phyloP scores from a whole-genome alignment of 1,284 basidiomycete species.

The Pseudozyma sp. region DNA sequence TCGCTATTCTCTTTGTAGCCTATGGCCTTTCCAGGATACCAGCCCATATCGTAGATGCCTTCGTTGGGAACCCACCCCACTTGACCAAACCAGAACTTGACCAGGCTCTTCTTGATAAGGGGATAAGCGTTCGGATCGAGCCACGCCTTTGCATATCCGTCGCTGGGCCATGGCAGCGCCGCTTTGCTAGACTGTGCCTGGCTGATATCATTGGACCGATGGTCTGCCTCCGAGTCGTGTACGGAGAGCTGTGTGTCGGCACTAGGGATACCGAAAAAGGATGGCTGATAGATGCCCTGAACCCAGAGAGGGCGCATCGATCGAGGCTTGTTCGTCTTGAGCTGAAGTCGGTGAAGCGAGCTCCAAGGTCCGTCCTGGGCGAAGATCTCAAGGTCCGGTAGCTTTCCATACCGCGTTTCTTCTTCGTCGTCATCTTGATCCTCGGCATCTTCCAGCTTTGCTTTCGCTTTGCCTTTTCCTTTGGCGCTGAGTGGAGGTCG shows the following conservation, averaged over 20 bases:
- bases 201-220: slow-evolving; percentile 2
- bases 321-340: slow-evolving; percentile 22
- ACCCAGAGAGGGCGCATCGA: slow-evolving; percentile 31
- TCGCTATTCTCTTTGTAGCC: slow-evolving; percentile 24
- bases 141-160: slow-evolving; percentile 22
- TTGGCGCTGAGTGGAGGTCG: slow-evolving; percentile 9
- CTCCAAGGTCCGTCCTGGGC: slow-evolving; percentile 15
- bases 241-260: not conserved
- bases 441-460: slow-evolving; percentile 3
- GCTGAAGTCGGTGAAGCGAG: slow-evolving; percentile 9
- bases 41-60: slow-evolving; percentile 37
- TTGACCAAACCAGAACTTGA: slow-evolving; percentile 28
- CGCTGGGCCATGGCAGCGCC: slow-evolving; percentile 31
- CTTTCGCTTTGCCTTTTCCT: slow-evolving; percentile 21
- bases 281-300: slow-evolving; percentile 24
- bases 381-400: slow-evolving; percentile 24
- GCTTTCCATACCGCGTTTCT: slow-evolving; percentile 8
- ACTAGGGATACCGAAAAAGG: slow-evolving; percentile 30
- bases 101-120: slow-evolving; percentile 16
- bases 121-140: slow-evolving; percentile 19
- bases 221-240: slow-evolving; percentile 1
- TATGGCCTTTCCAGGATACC: slow-evolving; percentile 43
- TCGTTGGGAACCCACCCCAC: slow-evolving; percentile 30
- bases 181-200: too few relatives aligned
- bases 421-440: slow-evolving; percentile 19